phyloP scores from a whole-genome alignment of 352 stramenopile genomes.

The Globisporangium okanoganense region DNA sequence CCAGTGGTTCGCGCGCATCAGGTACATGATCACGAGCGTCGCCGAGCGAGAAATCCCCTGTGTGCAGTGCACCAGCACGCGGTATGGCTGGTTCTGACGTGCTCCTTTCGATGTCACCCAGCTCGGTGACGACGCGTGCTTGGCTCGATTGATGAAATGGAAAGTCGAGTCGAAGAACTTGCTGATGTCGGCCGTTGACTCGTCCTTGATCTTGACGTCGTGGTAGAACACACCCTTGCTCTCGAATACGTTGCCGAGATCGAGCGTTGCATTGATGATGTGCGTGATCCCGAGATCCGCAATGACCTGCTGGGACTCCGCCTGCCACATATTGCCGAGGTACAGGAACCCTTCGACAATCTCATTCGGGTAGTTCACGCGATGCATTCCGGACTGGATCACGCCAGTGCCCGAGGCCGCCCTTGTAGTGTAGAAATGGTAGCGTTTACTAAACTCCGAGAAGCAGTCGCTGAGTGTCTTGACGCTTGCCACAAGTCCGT shows the following conservation, averaged over 20 bases:
- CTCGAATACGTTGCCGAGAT: conserved; percentile 56
- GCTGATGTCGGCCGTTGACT: conserved; percentile 37
- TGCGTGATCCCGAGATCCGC: conserved; percentile 66
- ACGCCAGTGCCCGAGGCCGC: conserved; percentile 18
- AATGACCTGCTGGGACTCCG: conserved; percentile 45
- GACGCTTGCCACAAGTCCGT: conserved; percentile 40
- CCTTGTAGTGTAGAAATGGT: conserved; percentile 64
- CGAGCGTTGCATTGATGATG: conserved; percentile 58
- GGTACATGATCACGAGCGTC: conserved; percentile 65
- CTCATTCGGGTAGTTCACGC: conserved; percentile 72
- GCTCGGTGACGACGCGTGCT: conserved; percentile 3
- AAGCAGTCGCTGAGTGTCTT: conserved; percentile 43
- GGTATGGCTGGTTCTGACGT: conserved; percentile 18
- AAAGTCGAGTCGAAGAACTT: conserved; percentile 42
- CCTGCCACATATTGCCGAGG: conserved; percentile 76
- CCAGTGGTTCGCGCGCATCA: conserved; percentile 55
- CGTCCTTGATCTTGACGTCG: conserved; percentile 55
- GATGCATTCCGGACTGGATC: conserved; percentile 25
- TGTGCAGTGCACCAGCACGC: conserved; percentile 70
- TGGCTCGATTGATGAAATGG: conserved; percentile 40
- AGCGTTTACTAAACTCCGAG: conserved; percentile 32
- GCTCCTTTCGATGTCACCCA: conserved; percentile 7
- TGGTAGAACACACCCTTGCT: conserved; percentile 48
- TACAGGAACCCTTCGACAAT: conserved; percentile 63
- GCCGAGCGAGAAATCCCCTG: conserved; percentile 67